phyloP scores from a whole-genome alignment of 2,329 filamentous ascomycete species.

The Beauveria asiatica region DNA sequence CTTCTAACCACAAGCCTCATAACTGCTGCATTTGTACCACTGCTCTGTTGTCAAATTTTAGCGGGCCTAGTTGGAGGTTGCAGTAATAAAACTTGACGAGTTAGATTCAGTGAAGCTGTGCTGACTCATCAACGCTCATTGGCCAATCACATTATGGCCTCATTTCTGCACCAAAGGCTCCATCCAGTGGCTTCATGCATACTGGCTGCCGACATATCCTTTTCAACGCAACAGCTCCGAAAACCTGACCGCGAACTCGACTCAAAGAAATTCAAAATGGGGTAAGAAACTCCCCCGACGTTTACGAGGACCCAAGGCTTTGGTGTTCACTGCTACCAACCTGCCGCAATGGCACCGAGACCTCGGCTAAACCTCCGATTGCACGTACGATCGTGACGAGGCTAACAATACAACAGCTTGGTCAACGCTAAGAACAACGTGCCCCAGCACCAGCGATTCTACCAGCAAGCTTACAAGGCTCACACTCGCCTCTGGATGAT shows the following conservation, averaged over 20 bases:
- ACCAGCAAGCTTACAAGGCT: constrained; percentile 63
- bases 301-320: not conserved
- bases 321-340: not conserved
- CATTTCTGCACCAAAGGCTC: constrained; percentile 24
- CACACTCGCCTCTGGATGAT: constrained; percentile 69
- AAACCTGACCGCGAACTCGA: constrained; percentile 11
- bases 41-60: not conserved
- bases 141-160: constrained; percentile 30
- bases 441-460: constrained; percentile 63
- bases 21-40: not conserved
- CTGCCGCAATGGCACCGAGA: not conserved
- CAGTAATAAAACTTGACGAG: not conserved
- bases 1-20: not conserved
- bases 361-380: constrained; percentile 2
- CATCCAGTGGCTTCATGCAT: constrained; percentile 8
- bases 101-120: constrained; percentile 20
- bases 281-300: constrained; percentile 22
- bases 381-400: constrained; percentile 16
- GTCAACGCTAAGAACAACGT: constrained; percentile 70
- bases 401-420: constrained; percentile 35
- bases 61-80: not conserved
- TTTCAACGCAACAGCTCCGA: constrained; percentile 12
- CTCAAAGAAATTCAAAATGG: constrained; percentile 28
- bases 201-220: constrained; percentile 15
- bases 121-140: constrained; percentile 26